Conservation (phyloP, 2,329 filamentous ascomycete genomes). For the Tolypocladium tundrense region DNA sequence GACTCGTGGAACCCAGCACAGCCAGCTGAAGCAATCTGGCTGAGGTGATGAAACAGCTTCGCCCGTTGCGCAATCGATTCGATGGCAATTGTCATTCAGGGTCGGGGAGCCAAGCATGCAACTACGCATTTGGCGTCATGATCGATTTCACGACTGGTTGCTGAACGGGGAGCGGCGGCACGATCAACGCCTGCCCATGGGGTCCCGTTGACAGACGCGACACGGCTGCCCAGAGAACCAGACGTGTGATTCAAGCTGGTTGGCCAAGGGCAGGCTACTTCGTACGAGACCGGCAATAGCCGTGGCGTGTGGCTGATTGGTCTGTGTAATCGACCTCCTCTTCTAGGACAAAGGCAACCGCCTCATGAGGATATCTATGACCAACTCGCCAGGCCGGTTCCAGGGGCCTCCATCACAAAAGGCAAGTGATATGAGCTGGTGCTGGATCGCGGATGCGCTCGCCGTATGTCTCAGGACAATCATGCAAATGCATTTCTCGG, state of each 20-base stretch:
- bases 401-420: not conserved
- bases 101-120: not conserved
- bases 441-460: not conserved
- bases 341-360: conserved; percentile 6
- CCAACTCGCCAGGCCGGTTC: not conserved
- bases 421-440: not conserved
- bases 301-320: conserved; percentile 6
- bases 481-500: not conserved
- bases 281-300: conserved; percentile 5
- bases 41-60: not conserved
- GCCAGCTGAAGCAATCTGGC: not conserved
- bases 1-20: not conserved
- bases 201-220: not conserved
- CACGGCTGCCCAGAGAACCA: not conserved
- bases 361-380: not conserved
- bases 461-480: not conserved
- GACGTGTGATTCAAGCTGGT: not conserved
- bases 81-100: not conserved
- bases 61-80: not conserved
- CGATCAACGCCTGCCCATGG: not conserved
- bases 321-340: conserved; percentile 4
- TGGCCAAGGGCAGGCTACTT: not conserved
- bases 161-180: not conserved
- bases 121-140: not conserved
- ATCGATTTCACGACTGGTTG: not conserved